A percentile compares a stretch with the other conserved stretches of the same genome.
phyloP scores from a whole-genome alignment of 352 stramenopile genomes.

The Phytopythium delawarense region DNA sequence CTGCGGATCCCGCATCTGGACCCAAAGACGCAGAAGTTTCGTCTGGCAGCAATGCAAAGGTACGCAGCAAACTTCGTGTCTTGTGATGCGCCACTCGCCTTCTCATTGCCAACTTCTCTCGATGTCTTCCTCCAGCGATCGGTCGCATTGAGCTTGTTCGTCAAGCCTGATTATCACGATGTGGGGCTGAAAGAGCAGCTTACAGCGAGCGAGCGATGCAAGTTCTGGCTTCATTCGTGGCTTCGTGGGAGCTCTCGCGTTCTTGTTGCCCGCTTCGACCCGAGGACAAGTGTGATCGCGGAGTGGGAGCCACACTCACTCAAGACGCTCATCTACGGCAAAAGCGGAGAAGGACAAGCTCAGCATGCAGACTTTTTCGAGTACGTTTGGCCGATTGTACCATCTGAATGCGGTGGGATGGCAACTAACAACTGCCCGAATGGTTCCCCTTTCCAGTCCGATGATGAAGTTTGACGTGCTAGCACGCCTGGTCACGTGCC shows the following conservation, averaged over 20 bases:
- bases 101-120: background rate
- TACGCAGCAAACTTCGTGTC: background rate
- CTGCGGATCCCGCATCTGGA: too few species aligned
- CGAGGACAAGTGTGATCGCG: conserved; percentile 19
- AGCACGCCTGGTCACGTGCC: conserved; percentile 21
- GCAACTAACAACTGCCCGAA: background rate
- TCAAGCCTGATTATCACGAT: conserved; percentile 63
- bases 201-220: conserved; percentile 49
- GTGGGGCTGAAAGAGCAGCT: conserved; percentile 54
- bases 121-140: conserved; percentile 1
- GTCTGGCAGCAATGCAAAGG: background rate
- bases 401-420: background rate
- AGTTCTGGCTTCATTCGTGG: conserved; percentile 79
- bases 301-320: conserved; percentile 51
- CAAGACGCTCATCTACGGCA: conserved; percentile 35
- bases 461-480: conserved; percentile 33
- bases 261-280: conserved; percentile 42
- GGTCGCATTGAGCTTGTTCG: conserved; percentile 50
- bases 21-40: background rate
- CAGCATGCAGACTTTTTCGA: conserved; percentile 38
- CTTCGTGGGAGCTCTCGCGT: conserved; percentile 56
- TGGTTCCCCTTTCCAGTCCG: conserved; percentile 18
- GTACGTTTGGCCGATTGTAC: conserved; percentile 24
- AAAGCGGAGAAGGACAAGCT: background rate
- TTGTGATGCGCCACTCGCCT: too few species aligned